A percentile compares a stretch with the other conserved stretches of the same genome.
Evolutionary conservation across 2,329 filamentous ascomycete genomes (phyloP).

Genomic region (Colletotrichum melonis): DNA sequence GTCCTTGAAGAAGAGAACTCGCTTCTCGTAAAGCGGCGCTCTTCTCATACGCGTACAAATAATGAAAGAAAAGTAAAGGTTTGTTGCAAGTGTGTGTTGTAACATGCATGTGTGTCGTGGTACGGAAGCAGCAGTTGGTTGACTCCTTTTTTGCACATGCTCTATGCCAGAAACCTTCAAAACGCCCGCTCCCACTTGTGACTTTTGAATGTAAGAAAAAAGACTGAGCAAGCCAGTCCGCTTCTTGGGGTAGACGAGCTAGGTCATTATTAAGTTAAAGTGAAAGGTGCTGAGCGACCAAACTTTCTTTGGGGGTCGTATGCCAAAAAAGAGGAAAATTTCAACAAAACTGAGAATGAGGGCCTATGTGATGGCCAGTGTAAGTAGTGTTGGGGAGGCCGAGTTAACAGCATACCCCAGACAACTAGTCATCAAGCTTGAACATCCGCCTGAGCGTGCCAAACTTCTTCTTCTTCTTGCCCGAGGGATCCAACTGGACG

Average conservation of each 20-base stretch:
- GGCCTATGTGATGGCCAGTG: too few relatives aligned
- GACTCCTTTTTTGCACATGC: background rate
- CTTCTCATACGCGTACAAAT: background rate
- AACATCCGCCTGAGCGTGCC: slow-evolving; percentile 74
- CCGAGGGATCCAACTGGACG: slow-evolving; percentile 32
- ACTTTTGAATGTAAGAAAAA: background rate
- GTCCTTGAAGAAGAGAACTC: background rate
- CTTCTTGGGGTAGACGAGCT: background rate
- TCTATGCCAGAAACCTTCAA: background rate
- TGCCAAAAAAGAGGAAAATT: background rate
- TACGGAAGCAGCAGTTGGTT: background rate
- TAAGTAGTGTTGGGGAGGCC: too few relatives aligned
- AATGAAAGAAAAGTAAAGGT: background rate
- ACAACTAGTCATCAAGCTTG: slow-evolving; percentile 56
- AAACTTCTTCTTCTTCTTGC: slow-evolving; percentile 74
- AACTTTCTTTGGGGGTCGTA: background rate
- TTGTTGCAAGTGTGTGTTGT: background rate
- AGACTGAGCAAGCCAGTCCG: background rate
- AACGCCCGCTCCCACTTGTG: slow-evolving; percentile 15
- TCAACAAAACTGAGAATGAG: background rate
- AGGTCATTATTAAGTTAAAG: background rate
- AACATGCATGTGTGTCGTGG: background rate
- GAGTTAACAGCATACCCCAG: background rate
- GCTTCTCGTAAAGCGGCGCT: background rate
- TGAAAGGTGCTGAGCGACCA: background rate